These are phyloP conservation scores for Tolypocladium nubicola DNA, from an alignment of 2,329 filamentous ascomycete species.

Conservation along the genomic window DNA sequence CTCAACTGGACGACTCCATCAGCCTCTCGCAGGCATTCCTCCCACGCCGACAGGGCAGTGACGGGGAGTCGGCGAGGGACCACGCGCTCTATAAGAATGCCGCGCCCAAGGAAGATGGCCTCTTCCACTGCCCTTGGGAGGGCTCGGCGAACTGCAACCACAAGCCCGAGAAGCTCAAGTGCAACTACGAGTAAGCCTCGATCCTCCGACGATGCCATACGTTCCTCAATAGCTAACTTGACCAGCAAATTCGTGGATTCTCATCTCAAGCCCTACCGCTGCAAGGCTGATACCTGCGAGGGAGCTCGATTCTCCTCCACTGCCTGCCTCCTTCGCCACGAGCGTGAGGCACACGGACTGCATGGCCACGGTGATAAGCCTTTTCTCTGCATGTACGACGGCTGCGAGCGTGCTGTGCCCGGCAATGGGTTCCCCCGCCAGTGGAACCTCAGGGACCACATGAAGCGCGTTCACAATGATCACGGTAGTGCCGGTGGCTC, in stretches of 20 bases:
- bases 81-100: slow-evolving; percentile 64
- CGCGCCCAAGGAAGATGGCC: slow-evolving; percentile 56
- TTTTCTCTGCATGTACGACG: slow-evolving; percentile 77
- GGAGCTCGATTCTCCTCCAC: slow-evolving; percentile 89
- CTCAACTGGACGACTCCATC: slow-evolving; percentile 19
- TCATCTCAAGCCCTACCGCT: slow-evolving; percentile 91
- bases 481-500: slow-evolving; percentile 33
- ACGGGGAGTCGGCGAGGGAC: slow-evolving; percentile 49
- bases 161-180: slow-evolving; percentile 92
- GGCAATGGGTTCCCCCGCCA: slow-evolving; percentile 89
- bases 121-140: slow-evolving; percentile 89
- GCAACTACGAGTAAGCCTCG: slow-evolving; percentile 88
- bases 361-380: slow-evolving; percentile 91
- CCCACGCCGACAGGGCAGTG: slow-evolving; percentile 36
- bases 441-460: slow-evolving; percentile 95
- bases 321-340: slow-evolving; percentile 86
- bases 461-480: slow-evolving; percentile 83
- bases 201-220: slow-evolving; percentile 5
- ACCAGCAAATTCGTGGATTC: slow-evolving; percentile 92
- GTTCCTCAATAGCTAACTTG: slow-evolving; percentile 11
- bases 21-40: slow-evolving; percentile 26
- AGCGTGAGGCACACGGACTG: slow-evolving; percentile 91
- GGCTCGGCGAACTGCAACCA: slow-evolving; percentile 66
- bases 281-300: slow-evolving; percentile 76
- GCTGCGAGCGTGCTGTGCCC: slow-evolving; percentile 71